Evolutionary conservation across 768 basidiomycete species (phyloP).

Genomic region (Panaeolus cyanescens): DNA sequence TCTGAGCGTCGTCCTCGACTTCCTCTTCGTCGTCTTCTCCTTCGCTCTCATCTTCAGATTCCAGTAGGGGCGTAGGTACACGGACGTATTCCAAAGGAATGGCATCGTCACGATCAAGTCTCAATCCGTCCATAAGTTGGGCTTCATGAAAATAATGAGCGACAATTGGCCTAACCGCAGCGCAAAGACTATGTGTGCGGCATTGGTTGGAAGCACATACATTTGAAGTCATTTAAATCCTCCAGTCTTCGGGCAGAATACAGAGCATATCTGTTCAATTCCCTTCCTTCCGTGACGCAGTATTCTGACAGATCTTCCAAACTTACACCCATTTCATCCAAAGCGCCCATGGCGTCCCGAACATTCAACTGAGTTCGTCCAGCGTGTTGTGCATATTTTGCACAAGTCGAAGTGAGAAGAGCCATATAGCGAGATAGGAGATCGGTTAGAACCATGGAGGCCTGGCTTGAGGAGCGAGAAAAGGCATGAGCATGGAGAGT

Average conservation of each 20-base stretch:
- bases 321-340: conserved; percentile 76
- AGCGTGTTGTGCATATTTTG: conserved; percentile 73
- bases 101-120: conserved; percentile 53
- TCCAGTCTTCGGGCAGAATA: conserved; percentile 67
- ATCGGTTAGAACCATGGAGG: conserved; percentile 70
- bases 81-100: conserved; percentile 53
- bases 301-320: conserved; percentile 73
- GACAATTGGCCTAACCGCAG: conserved; percentile 13
- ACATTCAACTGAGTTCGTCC: conserved; percentile 61
- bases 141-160: conserved; percentile 44
- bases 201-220: conserved; percentile 38
- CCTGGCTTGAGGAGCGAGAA: conserved; percentile 73
- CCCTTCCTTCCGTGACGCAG: conserved; percentile 63
- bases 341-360: conserved; percentile 62
- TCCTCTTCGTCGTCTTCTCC: conserved; percentile 31
- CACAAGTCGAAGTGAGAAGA: conserved; percentile 65
- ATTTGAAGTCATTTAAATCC: conserved; percentile 73
- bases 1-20: conserved; percentile 16
- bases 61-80: conserved; percentile 32
- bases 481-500: conserved; percentile 81
- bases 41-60: conserved; percentile 30
- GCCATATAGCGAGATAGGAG: conserved; percentile 74
- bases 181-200: conserved; percentile 9
- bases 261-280: conserved; percentile 67
- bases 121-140: conserved; percentile 59